Percentiles rank a stretch among this genome's conserved stretches.
Conservation (phyloP, 2,329 filamentous ascomycete species). For the Tolypocladium album region DNA sequence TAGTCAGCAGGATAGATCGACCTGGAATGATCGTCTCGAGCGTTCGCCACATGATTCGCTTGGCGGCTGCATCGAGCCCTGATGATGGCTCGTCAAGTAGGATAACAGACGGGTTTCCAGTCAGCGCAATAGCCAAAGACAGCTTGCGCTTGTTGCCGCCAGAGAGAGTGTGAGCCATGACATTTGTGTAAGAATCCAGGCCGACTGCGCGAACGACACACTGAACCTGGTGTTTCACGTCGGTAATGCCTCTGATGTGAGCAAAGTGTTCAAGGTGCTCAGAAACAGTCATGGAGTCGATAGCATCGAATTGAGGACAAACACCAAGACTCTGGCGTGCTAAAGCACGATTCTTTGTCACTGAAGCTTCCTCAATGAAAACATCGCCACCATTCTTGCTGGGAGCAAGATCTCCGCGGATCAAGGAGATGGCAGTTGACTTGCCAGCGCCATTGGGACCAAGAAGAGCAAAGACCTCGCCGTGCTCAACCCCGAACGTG, state of each 20-base stretch:
- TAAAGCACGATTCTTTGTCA: constrained; percentile 56
- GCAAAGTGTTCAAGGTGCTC: constrained; percentile 89
- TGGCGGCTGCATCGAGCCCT: constrained; percentile 82
- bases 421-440: constrained; percentile 77
- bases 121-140: constrained; percentile 80
- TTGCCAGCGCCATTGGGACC: constrained; percentile 91
- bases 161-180: constrained; percentile 70
- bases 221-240: constrained; percentile 66
- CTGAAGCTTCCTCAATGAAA: constrained; percentile 66
- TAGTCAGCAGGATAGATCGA: constrained; percentile 75
- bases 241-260: constrained; percentile 63
- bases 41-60: constrained; percentile 88
- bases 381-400: constrained; percentile 62
- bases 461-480: constrained; percentile 80
- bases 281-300: constrained; percentile 81
- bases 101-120: constrained; percentile 82
- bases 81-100: constrained; percentile 83
- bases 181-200: constrained; percentile 55
- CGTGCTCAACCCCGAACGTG: constrained; percentile 70
- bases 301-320: constrained; percentile 78
- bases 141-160: constrained; percentile 94
- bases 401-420: constrained; percentile 75
- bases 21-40: constrained; percentile 63
- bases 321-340: constrained; percentile 75
- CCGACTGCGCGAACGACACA: constrained; percentile 76